Evolutionary conservation across 768 basidiomycete species (phyloP).

Genomic region (Trametes cinnabarina): DNA sequence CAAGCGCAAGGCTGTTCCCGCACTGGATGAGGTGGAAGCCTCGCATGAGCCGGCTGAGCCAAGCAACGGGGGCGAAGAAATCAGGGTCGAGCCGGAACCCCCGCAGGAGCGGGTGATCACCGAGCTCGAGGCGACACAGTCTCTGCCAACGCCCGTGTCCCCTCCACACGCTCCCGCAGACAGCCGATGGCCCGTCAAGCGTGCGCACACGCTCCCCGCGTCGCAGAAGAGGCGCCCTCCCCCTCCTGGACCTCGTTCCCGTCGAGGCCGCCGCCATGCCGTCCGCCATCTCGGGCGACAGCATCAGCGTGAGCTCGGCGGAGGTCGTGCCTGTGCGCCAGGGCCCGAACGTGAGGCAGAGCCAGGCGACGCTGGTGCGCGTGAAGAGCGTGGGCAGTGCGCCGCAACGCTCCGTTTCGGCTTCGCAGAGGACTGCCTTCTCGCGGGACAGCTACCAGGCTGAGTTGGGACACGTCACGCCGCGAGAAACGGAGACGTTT

Average conservation of each 20-base stretch:
- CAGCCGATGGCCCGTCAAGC: background rate
- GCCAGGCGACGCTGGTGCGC: conserved; percentile 1
- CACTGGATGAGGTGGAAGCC: background rate
- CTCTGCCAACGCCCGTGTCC: conserved; percentile 20
- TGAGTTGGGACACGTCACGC: conserved; percentile 11
- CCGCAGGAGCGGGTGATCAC: background rate
- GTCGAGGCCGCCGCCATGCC: background rate
- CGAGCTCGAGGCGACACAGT: conserved; percentile 9
- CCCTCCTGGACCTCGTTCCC: background rate
- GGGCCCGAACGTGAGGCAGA: background rate
- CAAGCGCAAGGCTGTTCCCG: conserved; percentile 8
- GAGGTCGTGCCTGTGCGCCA: conserved; percentile 1
- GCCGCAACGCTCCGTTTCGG: conserved; percentile 17
- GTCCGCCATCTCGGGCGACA: background rate
- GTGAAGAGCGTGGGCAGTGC: conserved; percentile 22
- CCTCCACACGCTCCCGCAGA: background rate
- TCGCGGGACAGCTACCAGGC: conserved; percentile 21
- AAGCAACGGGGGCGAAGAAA: no score
- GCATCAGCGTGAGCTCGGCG: conserved; percentile 1
- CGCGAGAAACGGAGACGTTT: background rate
- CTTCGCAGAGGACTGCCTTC: conserved; percentile 11
- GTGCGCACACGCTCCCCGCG: background rate
- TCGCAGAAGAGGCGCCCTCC: background rate
- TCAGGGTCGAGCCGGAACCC: background rate
- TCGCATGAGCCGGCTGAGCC: background rate